Percentiles rank a stretch among this genome's conserved stretches.
Evolutionary conservation across 371 early-diverging fungal species (phyloP).

Genomic region (Syncephalis fuscata): DNA sequence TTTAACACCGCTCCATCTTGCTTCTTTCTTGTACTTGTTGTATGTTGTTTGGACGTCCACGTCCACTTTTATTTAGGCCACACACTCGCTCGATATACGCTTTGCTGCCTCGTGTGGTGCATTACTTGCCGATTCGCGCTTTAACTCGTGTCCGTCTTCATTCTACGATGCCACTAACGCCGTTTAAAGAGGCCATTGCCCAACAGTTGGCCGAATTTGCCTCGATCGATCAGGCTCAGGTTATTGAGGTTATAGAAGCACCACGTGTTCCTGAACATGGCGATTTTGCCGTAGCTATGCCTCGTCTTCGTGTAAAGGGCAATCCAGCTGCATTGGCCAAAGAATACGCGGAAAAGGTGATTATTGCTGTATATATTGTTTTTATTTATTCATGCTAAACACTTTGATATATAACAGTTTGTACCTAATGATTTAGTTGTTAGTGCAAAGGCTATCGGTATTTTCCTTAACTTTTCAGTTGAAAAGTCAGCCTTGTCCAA

Average conservation of each 20-base stretch:
- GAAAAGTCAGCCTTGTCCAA: conserved; percentile 33
- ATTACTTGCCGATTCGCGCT: too few relatives aligned
- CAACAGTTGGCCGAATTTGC: neutral
- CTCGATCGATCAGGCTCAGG: neutral
- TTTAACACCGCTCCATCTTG: too few relatives aligned
- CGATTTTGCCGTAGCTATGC: conserved; percentile 67
- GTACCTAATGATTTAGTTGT: conserved; percentile 34
- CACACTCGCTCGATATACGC: too few relatives aligned
- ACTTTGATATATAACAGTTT: conserved; percentile 31
- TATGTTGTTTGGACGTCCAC: too few relatives aligned
- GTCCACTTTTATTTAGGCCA: too few relatives aligned
- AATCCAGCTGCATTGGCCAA: conserved; percentile 64
- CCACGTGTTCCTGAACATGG: conserved; percentile 48
- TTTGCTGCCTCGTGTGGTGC: too few relatives aligned
- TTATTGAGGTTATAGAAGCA: conserved; percentile 17
- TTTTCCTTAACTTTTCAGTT: conserved; percentile 75
- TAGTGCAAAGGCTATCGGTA: conserved; percentile 42
- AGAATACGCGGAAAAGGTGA: conserved; percentile 43
- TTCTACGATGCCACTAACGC: neutral
- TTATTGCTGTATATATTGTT: neutral
- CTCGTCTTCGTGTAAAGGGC: conserved; percentile 72
- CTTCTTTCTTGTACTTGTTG: too few relatives aligned
- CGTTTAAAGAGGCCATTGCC: conserved; percentile 1
- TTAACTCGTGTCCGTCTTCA: too few relatives aligned
- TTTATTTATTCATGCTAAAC: neutral